Evolutionary conservation across 2,329 filamentous ascomycete species (phyloP).

Genomic region (Calycina herbarum): DNA sequence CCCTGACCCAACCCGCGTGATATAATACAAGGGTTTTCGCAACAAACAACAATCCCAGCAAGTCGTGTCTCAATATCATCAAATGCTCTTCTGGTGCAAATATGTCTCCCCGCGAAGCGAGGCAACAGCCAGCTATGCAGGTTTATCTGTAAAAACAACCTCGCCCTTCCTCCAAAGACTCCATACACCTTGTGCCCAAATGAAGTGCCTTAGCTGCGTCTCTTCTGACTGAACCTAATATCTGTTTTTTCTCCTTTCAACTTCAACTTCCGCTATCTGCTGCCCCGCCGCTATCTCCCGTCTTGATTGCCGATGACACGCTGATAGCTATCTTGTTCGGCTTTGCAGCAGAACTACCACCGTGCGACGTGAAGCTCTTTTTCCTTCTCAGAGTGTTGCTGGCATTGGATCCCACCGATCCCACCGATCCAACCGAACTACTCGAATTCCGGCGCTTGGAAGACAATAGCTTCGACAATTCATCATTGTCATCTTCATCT

Average conservation of each 20-base stretch:
- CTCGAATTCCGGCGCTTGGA: conserved; percentile 59
- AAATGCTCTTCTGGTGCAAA: conserved; percentile 21
- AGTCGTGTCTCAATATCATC: conserved; percentile 16
- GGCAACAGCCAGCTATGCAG: conserved; percentile 20
- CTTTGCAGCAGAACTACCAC: conserved; percentile 41
- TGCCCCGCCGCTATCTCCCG: conserved; percentile 31
- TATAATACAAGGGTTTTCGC: conserved; percentile 31
- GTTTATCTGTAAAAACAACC: conserved; percentile 29
- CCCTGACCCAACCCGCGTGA: conserved; percentile 16
- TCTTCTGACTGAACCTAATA: conserved; percentile 14
- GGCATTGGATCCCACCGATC: conserved; percentile 31
- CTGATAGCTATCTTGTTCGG: conserved; percentile 61
- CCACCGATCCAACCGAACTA: conserved; percentile 32
- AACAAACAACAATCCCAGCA: conserved; percentile 21
- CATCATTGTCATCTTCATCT: conserved; percentile 84
- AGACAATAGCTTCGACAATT: conserved; percentile 77
- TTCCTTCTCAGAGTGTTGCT: conserved; percentile 42
- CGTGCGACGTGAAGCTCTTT: conserved; percentile 46
- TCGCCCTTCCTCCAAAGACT: conserved; percentile 29
- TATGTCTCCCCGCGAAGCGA: conserved; percentile 18
- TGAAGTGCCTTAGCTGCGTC: conserved; percentile 19
- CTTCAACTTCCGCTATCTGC: conserved; percentile 30
- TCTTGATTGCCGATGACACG: conserved; percentile 46
- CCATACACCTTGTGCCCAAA: conserved; percentile 25
- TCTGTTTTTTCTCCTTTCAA: conserved; percentile 8